Percentiles rank a stretch among this genome's conserved stretches.
These are phyloP conservation scores for Diaporthe eres DNA, from an alignment of 2,329 filamentous ascomycete genomes.

Conservation along the genomic window DNA sequence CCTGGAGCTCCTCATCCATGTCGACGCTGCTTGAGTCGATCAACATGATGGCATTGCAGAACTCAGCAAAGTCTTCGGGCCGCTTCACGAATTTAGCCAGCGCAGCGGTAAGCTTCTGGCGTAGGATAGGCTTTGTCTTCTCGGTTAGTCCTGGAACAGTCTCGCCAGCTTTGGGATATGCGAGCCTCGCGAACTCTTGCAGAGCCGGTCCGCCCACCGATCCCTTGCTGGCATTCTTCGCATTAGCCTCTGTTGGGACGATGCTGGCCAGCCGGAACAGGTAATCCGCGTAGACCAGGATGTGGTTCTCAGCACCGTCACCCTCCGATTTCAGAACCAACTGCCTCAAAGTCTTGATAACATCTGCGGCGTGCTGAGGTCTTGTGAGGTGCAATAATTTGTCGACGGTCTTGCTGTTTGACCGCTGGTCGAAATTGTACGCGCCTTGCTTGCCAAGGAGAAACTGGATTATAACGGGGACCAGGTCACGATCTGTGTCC, in stretches of 20 bases:
- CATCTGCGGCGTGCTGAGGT: slow-evolving; percentile 33
- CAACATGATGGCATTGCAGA: slow-evolving; percentile 68
- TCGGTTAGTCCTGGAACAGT: slow-evolving; percentile 62
- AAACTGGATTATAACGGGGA: slow-evolving; percentile 73
- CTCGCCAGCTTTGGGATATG: slow-evolving; percentile 65
- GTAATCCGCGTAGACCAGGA: slow-evolving; percentile 68
- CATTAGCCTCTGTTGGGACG: slow-evolving; percentile 47
- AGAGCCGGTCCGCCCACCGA: slow-evolving; percentile 60
- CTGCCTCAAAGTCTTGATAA: slow-evolving; percentile 36
- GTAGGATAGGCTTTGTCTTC: slow-evolving; percentile 67
- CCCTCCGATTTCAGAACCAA: slow-evolving; percentile 49
- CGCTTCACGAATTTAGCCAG: slow-evolving; percentile 71
- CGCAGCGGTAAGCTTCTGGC: slow-evolving; percentile 69
- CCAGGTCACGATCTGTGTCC: slow-evolving; percentile 70
- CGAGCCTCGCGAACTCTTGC: slow-evolving; percentile 67
- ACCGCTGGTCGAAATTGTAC: slow-evolving; percentile 87
- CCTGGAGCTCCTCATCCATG: slow-evolving; percentile 69
- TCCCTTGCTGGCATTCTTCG: slow-evolving; percentile 49
- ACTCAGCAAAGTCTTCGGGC: slow-evolving; percentile 65
- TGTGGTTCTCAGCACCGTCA: slow-evolving; percentile 50
- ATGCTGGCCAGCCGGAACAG: slow-evolving; percentile 66
- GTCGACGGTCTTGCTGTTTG: slow-evolving; percentile 71
- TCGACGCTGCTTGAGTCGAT: slow-evolving; percentile 64
- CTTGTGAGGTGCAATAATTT: slow-evolving; percentile 59
- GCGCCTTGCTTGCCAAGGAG: slow-evolving; percentile 79